Percentiles rank a stretch among this genome's conserved stretches.
phyloP scores from a whole-genome alignment of 208 protist genomes.

The Trypanosoma platydactyli region DNA sequence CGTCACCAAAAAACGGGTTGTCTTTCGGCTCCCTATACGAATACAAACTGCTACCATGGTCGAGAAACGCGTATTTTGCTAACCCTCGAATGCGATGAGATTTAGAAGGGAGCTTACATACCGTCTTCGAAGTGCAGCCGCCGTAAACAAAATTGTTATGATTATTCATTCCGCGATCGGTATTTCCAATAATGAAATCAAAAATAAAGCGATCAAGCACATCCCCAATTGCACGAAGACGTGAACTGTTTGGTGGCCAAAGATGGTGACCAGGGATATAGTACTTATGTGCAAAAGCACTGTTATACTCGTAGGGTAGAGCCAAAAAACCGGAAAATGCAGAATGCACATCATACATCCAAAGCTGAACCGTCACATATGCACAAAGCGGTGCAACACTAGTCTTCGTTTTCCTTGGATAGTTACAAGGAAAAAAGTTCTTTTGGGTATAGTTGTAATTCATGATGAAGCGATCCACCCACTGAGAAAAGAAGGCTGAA shows the following conservation, averaged over 20 bases:
- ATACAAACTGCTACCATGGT: slow-evolving; percentile 84
- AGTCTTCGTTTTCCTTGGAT: slow-evolving; percentile 23
- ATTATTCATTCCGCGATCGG: slow-evolving; percentile 77
- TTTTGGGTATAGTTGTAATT: slow-evolving; percentile 62
- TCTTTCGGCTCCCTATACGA: slow-evolving; percentile 69
- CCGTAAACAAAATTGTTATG: slow-evolving; percentile 91
- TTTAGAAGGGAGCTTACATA: slow-evolving; percentile 35
- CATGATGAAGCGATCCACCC: slow-evolving; percentile 68
- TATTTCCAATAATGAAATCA: slow-evolving; percentile 85
- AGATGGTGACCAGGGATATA: slow-evolving; percentile 58
- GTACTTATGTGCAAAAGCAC: slow-evolving; percentile 62
- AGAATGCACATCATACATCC: slow-evolving; percentile 84
- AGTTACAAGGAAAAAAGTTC: slow-evolving; percentile 54
- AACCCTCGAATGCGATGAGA: slow-evolving; percentile 49
- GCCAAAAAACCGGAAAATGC: slow-evolving; percentile 67
- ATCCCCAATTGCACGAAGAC: slow-evolving; percentile 71
- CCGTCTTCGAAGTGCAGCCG: slow-evolving; percentile 62
- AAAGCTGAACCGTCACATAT: slow-evolving; percentile 73
- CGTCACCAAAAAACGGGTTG: slow-evolving; percentile 65
- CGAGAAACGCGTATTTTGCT: slow-evolving; percentile 81
- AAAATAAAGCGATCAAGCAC: slow-evolving; percentile 79
- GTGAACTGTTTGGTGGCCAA: slow-evolving; percentile 52
- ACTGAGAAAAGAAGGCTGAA: slow-evolving; percentile 76
- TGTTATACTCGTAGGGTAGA: slow-evolving; percentile 61
- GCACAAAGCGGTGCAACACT: slow-evolving; percentile 31